Percentiles rank a stretch among this genome's conserved stretches.
These are phyloP conservation scores for Mucor ambiguus DNA, from an alignment of 371 early-diverging fungal genomes.

Conservation along the genomic window DNA sequence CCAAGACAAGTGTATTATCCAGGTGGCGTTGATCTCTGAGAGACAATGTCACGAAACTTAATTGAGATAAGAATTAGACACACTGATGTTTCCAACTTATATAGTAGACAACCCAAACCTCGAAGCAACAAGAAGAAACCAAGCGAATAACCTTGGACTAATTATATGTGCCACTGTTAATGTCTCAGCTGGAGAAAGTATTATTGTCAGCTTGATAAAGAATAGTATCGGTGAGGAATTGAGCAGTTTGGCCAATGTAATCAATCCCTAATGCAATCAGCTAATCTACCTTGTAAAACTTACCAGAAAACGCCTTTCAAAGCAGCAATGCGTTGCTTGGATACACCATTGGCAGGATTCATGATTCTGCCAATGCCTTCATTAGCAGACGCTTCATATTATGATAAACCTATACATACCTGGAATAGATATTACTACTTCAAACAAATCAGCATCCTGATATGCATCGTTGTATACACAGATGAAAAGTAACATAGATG, in stretches of 20 bases:
- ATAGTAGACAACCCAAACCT: slow-evolving; percentile 39
- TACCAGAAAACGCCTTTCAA: slow-evolving; percentile 78
- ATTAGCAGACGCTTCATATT: background rate
- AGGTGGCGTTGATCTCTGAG: slow-evolving; percentile 87
- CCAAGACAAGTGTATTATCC: slow-evolving; percentile 77
- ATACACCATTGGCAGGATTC: slow-evolving; percentile 88
- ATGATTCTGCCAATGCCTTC: background rate
- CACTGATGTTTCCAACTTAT: background rate
- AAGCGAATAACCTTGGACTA: slow-evolving; percentile 88
- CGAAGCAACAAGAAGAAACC: slow-evolving; percentile 83
- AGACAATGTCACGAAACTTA: slow-evolving; percentile 80
- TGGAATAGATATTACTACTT: slow-evolving; percentile 78
- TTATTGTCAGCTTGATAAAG: slow-evolving; percentile 81
- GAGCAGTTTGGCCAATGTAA: slow-evolving; percentile 74
- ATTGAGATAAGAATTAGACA: background rate
- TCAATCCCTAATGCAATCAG: background rate
- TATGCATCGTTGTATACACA: slow-evolving; percentile 75
- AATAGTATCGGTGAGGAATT: slow-evolving; percentile 77
- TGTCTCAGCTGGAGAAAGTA: slow-evolving; percentile 73
- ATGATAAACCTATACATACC: slow-evolving; percentile 33
- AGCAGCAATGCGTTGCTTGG: slow-evolving; percentile 88
- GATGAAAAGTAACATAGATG: slow-evolving; percentile 85
- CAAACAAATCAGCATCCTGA: slow-evolving; percentile 82
- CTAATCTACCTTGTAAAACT: background rate
- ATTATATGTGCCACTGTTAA: slow-evolving; percentile 93